Conservation (phyloP, 805 yeast species). For the Debaryomyces prosopidis region DNA sequence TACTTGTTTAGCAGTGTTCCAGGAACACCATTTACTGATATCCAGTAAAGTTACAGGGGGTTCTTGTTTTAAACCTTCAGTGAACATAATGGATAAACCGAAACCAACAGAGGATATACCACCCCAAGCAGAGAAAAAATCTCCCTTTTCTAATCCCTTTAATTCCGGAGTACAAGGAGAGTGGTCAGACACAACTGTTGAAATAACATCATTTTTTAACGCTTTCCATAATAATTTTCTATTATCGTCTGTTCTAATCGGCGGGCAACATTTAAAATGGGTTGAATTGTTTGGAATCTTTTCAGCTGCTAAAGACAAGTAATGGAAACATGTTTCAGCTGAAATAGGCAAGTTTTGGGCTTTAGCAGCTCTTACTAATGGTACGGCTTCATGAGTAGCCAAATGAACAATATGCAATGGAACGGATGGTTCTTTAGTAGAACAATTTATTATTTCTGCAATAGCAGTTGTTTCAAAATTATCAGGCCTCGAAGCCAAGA, state of each 20-base stretch:
- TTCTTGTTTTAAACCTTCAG: constrained; percentile 60
- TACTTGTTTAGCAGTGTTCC: constrained; percentile 82
- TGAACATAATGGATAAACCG: constrained; percentile 79
- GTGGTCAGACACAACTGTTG: constrained; percentile 92
- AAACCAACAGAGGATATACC: constrained; percentile 93
- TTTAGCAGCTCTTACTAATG: constrained; percentile 68
- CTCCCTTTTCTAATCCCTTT: constrained; percentile 79
- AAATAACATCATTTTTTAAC: constrained; percentile 59
- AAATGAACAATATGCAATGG: constrained; percentile 88
- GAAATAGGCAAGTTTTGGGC: constrained; percentile 59
- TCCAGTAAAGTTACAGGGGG: constrained; percentile 58
- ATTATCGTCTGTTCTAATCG: constrained; percentile 77
- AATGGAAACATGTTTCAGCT: constrained; percentile 95
- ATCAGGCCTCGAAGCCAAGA: constrained; percentile 86
- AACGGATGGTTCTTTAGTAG: constrained; percentile 56
- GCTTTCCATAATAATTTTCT: constrained; percentile 78
- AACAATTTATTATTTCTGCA: constrained; percentile 63
- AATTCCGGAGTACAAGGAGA: constrained; percentile 94
- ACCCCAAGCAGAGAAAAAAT: constrained; percentile 94
- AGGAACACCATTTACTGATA: constrained; percentile 76
- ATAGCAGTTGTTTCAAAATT: constrained; percentile 85
- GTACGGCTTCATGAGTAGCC: constrained; percentile 82
- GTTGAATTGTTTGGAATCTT: constrained; percentile 75
- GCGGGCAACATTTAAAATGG: constrained; percentile 93
- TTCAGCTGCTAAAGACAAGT: constrained; percentile 76